Conservation (phyloP, 176 grass and related monocot genomes). For the Rhynchospora breviuscula region DNA sequence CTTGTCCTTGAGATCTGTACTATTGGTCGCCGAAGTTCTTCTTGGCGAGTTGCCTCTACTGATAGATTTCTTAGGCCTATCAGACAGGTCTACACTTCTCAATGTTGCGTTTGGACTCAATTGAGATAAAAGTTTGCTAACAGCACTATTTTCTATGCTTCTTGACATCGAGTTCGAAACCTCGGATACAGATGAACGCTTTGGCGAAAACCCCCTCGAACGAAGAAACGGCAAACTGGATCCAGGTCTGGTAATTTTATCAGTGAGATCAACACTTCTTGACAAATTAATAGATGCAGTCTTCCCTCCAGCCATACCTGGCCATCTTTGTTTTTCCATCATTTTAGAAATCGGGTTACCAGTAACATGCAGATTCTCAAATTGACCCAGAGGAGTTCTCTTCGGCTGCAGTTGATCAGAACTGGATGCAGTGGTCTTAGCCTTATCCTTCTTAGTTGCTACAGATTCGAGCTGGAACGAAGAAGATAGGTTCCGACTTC, state of each 20-base stretch:
- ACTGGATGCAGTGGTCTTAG: conserved; percentile 16
- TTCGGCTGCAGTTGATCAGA: conserved; percentile 45
- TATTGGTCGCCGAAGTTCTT: neutral
- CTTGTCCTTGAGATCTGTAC: conserved; percentile 17
- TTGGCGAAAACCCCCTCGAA: conserved; percentile 30
- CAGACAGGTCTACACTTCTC: conserved; percentile 19
- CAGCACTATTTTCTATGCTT: conserved; percentile 12
- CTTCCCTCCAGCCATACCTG: conserved; percentile 70
- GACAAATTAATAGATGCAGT: conserved; percentile 26
- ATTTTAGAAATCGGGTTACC: conserved; percentile 66
- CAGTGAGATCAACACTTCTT: conserved; percentile 32
- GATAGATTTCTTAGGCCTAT: conserved; percentile 15
- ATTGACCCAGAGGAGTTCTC: conserved; percentile 64
- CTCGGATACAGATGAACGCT: conserved; percentile 5
- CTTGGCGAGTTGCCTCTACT: conserved; percentile 15
- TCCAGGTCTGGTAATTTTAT: conserved; percentile 28
- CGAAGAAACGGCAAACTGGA: conserved; percentile 1
- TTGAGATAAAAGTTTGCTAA: conserved; percentile 16
- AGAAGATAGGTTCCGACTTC: conserved; percentile 59
- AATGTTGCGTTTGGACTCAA: conserved; percentile 13
- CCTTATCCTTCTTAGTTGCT: conserved; percentile 31
- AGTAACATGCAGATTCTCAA: conserved; percentile 51
- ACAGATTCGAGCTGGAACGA: conserved; percentile 65
- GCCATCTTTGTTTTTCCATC: conserved; percentile 92
- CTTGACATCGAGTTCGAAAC: conserved; percentile 15